Base-by-base conservation (phyloP, 2,329 filamentous ascomycete genomes). In the Corynespora cassiicola region DNA sequence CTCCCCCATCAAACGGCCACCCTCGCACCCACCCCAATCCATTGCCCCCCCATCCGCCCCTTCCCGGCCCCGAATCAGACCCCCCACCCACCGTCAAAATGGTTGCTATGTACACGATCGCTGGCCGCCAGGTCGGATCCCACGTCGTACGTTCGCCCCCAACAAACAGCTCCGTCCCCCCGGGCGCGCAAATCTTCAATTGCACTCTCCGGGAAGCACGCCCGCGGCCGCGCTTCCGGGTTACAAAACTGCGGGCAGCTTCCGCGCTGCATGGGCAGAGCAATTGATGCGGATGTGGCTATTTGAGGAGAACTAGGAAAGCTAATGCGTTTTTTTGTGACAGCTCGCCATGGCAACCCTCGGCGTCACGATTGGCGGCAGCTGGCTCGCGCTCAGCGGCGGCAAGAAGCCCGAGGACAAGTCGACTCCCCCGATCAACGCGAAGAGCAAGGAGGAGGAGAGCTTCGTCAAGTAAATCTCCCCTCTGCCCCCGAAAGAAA, bases 381-480 rank as follows among this genome's bases (percentile, higher is more conserved):
- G 73, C 45, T 59, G 41, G 28, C 53, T 68, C 50, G 51, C 59
- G 16, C 52, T 63, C 39, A 42, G 61, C 50, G 63, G 63, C 50
- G 72, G 74, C 54, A 75, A 77, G 62, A 68, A 72, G 54, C 65
- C 72, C 46, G 57, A 54, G 23, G 42, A 58, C 23, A 53, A 47
- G 15, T 42, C 44, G 31, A 70, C 70, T 43, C 82, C 82, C 38
- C 78, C 81, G 26, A 81, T 85, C 70, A 81, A 83, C 62, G 82
- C 82, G 36, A 73, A 74, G 59, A 84, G 79, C 73, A 83, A 83
- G 70, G 82, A 85, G 55, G 82, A 86, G 73, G 82, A 85, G 73
- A 77, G 77, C 61, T 86, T 85, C 68, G 82, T 86, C 63, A 79
- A 84, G 82, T 86, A 22, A n/a, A 28, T n/a, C 28, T 12, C 35